Evolutionary conservation across 192 early-diverging fungal genomes (phyloP), one percentile per base, ranked within the genome.

Genomic region (Coemansia sp.): DNA sequence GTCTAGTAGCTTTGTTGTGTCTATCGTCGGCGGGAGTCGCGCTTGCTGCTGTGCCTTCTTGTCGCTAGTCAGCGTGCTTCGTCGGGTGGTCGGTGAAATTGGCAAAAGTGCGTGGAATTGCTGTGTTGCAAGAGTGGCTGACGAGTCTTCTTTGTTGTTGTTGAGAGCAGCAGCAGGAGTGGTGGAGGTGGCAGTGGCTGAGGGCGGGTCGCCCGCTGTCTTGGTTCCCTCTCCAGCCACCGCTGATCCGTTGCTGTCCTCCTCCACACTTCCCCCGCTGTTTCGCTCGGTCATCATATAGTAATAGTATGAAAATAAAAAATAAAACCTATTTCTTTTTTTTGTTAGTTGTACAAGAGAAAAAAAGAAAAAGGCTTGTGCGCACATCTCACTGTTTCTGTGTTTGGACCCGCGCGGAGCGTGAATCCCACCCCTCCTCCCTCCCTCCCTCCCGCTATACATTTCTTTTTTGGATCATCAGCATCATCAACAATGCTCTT

Each of bases 241-340:
- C 31, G 29, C 51, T 54, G 29, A 24, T 24, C 25, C 25, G 24
- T 4, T 27, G 51, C 29, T n/a, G 29, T 29, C 22, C 51, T 31
- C 51, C 51, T 54, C 51, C 27, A 24, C 51, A 54, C 51, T 6
- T n/a, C 7, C 51, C 27, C 51, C 51, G 51, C 51, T 54, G 51
- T 54, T 15, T 54, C 51, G 51, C 29, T 32, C 14, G 29, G 51
- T 24, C 17, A 27, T 32, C 51, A 54, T 54, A 54, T 32, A 15
- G 32, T 5, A 35, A 32, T 31, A n/a, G 6, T 17, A 25, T 11
- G 29, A 51, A 25, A 49, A 31, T 54, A 45, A 45, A 45, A 19
- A 22, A 49, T 49, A 49, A 49, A 49, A 3, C 9, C n/a, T 20
- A 51, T n/a, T n/a, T n/a, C n/a, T n/a, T n/a, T n/a, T n/a, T n/a